Evolutionary conservation across 441 rosid species (phyloP).

Genomic region (Brassica balearica): DNA sequence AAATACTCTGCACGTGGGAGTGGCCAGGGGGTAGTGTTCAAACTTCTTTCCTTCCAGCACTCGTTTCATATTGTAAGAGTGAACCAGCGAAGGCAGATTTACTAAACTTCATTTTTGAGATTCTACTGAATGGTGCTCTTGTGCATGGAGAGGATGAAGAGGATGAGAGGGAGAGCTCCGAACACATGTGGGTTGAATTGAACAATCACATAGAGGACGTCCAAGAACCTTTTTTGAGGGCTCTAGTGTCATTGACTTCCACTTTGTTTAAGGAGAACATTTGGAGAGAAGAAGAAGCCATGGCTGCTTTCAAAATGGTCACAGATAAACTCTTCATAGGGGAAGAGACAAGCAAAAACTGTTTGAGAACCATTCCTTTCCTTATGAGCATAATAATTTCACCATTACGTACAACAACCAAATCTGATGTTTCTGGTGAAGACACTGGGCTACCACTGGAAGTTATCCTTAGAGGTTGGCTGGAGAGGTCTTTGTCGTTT

Average conservation of each 20-base stretch:
- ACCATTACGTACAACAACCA: conserved; percentile 52
- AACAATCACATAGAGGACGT: conserved; percentile 59
- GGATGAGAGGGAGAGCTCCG: conserved; percentile 44
- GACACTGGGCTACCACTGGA: conserved; percentile 52
- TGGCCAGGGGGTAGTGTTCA: conserved; percentile 90
- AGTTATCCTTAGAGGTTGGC: conserved; percentile 70
- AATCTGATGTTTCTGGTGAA: conserved; percentile 43
- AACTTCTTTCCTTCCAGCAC: conserved; percentile 72
- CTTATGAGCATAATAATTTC: conserved; percentile 60
- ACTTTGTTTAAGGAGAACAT: conserved; percentile 68
- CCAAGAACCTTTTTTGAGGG: conserved; percentile 83
- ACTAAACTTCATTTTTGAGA: conserved; percentile 71
- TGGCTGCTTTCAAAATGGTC: conserved; percentile 60
- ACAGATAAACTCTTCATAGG: conserved; percentile 78
- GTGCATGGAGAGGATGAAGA: conserved; percentile 63
- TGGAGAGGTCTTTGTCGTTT: conserved; percentile 63
- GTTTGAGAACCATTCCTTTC: conserved; percentile 79
- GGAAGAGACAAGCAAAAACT: conserved; percentile 67
- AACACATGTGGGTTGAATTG: conserved; percentile 54
- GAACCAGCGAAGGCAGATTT: conserved; percentile 50
- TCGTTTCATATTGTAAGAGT: conserved; percentile 63
- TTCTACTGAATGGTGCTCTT: conserved; percentile 87
- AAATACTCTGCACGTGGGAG: conserved; percentile 90
- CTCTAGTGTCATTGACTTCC: conserved; percentile 69
- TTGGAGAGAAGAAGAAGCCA: conserved; percentile 79